phyloP scores from a whole-genome alignment of 2,329 filamentous ascomycete species.

The Teratosphaeria pseudoeucalypti region DNA sequence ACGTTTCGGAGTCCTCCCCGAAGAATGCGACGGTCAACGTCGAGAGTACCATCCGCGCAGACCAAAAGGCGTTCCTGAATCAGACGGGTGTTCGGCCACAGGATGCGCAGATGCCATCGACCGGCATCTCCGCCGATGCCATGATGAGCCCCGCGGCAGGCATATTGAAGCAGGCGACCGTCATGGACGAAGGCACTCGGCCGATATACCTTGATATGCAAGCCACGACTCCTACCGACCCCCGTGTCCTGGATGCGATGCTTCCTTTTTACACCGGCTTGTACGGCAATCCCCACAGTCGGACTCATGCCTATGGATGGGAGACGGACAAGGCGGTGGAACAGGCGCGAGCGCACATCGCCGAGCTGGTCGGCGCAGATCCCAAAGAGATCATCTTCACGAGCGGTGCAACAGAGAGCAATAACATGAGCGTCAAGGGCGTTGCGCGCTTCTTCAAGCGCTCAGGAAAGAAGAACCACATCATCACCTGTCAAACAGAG shows the following conservation, averaged over 20 bases:
- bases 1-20: constrained; percentile 75
- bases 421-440: constrained; percentile 99
- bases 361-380: constrained; percentile 81
- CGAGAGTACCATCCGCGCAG: constrained; percentile 74
- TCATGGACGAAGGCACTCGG: constrained; percentile 84
- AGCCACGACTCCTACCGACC: constrained; percentile 89
- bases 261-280: constrained; percentile 85
- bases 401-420: constrained; percentile 93
- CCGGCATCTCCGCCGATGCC: constrained; percentile 50
- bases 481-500: constrained; percentile 94
- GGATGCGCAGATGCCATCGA: constrained; percentile 49
- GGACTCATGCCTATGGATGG: constrained; percentile 97
- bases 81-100: constrained; percentile 45
- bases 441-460: constrained; percentile 91
- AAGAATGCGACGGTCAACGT: constrained; percentile 70
- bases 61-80: constrained; percentile 66
- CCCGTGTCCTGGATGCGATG: constrained; percentile 92
- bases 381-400: constrained; percentile 98
- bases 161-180: constrained; percentile 79
- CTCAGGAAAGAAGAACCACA: constrained; percentile 93
- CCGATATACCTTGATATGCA: constrained; percentile 99
- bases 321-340: constrained; percentile 93
- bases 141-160: constrained; percentile 64
- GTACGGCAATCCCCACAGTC: constrained; percentile 93
- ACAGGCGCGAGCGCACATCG: constrained; percentile 72